Percentiles rank a stretch among this genome's conserved stretches.
These are phyloP conservation scores for Cryoendolithus antarcticus DNA, from an alignment of 2,329 filamentous ascomycete genomes.

Conservation along the genomic window DNA sequence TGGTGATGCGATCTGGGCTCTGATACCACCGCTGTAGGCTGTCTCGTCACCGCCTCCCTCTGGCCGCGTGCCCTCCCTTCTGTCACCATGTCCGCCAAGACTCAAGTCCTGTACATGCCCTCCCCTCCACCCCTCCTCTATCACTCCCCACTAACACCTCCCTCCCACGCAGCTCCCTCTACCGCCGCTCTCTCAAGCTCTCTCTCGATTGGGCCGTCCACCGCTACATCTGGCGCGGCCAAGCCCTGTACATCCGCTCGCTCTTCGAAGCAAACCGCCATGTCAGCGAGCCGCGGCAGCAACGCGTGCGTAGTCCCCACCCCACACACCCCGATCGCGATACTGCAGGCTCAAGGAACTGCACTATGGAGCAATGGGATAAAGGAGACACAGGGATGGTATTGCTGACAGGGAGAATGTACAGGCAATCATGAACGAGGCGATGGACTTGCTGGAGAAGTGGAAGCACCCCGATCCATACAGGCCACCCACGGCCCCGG, in stretches of 20 bases:
- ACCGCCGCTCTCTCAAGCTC: slow-evolving; percentile 85
- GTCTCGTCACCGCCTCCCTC: no score
- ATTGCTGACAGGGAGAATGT: not conserved
- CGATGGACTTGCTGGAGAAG: slow-evolving; percentile 73
- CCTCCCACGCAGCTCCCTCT: slow-evolving; percentile 48
- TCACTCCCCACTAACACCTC: slow-evolving; percentile 10
- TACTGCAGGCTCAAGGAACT: not conserved
- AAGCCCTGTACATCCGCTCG: slow-evolving; percentile 88
- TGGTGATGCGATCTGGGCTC: no score
- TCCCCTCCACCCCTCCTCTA: not conserved
- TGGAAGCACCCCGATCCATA: slow-evolving; percentile 99
- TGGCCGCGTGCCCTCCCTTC: slow-evolving; percentile 6
- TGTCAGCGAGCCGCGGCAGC: slow-evolving; percentile 71
- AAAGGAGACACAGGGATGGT: not conserved
- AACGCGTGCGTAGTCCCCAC: slow-evolving; percentile 49
- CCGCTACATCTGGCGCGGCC: slow-evolving; percentile 83
- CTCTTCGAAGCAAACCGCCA: slow-evolving; percentile 89
- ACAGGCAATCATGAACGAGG: slow-evolving; percentile 73
- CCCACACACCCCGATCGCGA: not conserved
- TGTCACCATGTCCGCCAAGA: slow-evolving; percentile 8
- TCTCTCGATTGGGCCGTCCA: slow-evolving; percentile 93
- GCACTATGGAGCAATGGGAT: not conserved
- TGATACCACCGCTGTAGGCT: no score
- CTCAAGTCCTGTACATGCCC: slow-evolving; percentile 5
- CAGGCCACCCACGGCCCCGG: slow-evolving; percentile 74